These are phyloP conservation scores for Grigorovia humatica DNA, from an alignment of 805 yeast species.

Conservation along the genomic window DNA sequence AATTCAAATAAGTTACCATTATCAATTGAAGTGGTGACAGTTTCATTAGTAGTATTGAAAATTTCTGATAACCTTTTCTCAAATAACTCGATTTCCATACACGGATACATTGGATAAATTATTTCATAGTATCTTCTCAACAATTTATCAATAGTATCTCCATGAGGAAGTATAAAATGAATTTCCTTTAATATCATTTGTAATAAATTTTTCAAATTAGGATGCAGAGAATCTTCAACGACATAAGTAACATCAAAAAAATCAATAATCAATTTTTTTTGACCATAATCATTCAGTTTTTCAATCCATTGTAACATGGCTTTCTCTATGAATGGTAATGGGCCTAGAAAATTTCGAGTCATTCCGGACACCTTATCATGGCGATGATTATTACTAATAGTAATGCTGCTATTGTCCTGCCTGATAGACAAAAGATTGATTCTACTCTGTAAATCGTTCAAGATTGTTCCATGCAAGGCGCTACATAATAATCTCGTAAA, in stretches of 20 bases:
- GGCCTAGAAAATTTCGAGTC: conserved; percentile 3
- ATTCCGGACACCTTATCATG: neutral
- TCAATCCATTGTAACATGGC: conserved; percentile 12
- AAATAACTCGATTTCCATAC: conserved; percentile 11
- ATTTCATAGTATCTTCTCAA: conserved; percentile 12
- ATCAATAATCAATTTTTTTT: conserved; percentile 8
- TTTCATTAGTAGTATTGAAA: neutral
- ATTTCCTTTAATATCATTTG: conserved; percentile 8
- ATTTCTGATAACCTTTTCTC: conserved; percentile 5
- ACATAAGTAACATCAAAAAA: conserved; percentile 9
- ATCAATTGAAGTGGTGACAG: neutral
- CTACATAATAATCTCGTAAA: conserved; percentile 10
- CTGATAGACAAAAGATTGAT: conserved; percentile 2
- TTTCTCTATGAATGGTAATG: conserved; percentile 11
- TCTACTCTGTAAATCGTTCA: conserved; percentile 8
- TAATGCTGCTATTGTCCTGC: neutral
- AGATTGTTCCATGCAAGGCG: conserved; percentile 11
- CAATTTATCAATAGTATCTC: conserved; percentile 3
- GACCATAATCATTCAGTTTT: conserved; percentile 2
- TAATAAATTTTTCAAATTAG: conserved; percentile 4
- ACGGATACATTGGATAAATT: conserved; percentile 17
- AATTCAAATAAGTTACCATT: conserved; percentile 5
- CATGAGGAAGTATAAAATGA: conserved; percentile 7
- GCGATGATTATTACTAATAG: too few species aligned
- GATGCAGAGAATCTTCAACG: conserved; percentile 9